These are phyloP conservation scores for Debaryomyces robertsiae DNA, from an alignment of 1,139 yeast genomes.

Conservation along the genomic window DNA sequence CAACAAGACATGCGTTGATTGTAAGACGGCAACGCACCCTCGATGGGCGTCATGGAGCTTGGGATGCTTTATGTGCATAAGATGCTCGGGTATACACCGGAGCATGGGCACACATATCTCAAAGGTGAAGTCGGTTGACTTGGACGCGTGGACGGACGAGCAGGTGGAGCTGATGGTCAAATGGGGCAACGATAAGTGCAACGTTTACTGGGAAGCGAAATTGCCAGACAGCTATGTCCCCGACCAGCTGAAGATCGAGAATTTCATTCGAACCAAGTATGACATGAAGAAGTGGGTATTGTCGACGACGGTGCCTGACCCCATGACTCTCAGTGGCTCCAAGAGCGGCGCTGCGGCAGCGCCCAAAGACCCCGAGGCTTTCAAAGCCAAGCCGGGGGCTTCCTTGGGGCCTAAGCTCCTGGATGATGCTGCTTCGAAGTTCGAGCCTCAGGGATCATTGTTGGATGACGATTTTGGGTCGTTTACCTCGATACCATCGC, in stretches of 20 bases:
- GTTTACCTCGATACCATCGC: conserved; percentile 34
- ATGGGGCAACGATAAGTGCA: conserved; percentile 86
- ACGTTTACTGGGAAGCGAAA: conserved; percentile 78
- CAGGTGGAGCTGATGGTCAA: conserved; percentile 79
- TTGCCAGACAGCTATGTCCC: conserved; percentile 75
- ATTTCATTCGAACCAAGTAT: conserved; percentile 88
- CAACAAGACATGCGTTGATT: conserved; percentile 85
- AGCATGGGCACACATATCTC: conserved; percentile 94
- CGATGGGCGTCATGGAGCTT: conserved; percentile 98
- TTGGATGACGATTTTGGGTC: conserved; percentile 48
- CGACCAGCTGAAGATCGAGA: conserved; percentile 82
- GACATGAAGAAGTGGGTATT: conserved; percentile 85
- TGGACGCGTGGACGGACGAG: conserved; percentile 96
- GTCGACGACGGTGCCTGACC: conserved; percentile 57
- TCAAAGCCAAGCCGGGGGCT: not conserved
- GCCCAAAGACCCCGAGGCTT: not conserved
- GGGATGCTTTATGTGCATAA: conserved; percentile 88
- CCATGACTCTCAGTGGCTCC: conserved; percentile 37
- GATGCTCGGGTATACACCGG: conserved; percentile 93
- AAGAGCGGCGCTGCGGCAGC: not conserved
- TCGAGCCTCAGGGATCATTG: conserved; percentile 12
- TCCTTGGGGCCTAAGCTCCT: not conserved
- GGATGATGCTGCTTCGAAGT: conserved; percentile 1
- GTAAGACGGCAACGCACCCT: conserved; percentile 87
- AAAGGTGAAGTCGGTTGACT: conserved; percentile 84